These are phyloP conservation scores for Boletellus ananiceps DNA, from an alignment of 768 basidiomycete species.

Conservation along the genomic window DNA sequence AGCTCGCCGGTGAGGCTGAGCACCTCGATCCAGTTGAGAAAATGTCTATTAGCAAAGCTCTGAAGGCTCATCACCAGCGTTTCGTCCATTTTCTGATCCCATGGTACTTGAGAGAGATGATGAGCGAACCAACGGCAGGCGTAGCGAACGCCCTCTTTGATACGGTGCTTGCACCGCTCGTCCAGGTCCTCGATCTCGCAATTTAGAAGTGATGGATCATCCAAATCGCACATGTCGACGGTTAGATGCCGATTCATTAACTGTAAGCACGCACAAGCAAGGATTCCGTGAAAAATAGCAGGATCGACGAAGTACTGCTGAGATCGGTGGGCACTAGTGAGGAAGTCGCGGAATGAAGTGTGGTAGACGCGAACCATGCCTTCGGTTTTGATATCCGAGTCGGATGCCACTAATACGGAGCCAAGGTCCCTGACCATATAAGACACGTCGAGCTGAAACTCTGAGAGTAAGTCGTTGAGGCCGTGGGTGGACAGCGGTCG, in stretches of 20 bases:
- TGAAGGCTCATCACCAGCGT: constrained; percentile 9
- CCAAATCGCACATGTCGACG: constrained; percentile 12
- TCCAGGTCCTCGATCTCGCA: constrained; percentile 12
- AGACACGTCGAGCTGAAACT: constrained; percentile 2
- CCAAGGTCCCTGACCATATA: constrained; percentile 11
- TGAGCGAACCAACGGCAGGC: constrained; percentile 20
- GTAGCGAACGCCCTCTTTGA: constrained; percentile 15
- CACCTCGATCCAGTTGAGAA: constrained; percentile 19
- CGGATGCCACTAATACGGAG: constrained; percentile 14
- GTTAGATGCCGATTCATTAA: constrained; percentile 14
- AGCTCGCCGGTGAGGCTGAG: constrained; percentile 17
- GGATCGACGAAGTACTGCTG: constrained; percentile 12
- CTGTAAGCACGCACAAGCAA: constrained; percentile 14
- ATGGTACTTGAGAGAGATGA: constrained; percentile 12
- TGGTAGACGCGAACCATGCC: constrained; percentile 17
- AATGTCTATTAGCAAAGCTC: constrained; percentile 3
- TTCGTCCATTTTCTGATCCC: constrained; percentile 1
- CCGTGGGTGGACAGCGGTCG: constrained; percentile 12
- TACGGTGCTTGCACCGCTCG: constrained; percentile 8
- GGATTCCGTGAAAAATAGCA: constrained; percentile 6
- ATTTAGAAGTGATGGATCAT: constrained; percentile 11
- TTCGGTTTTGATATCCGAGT: constrained; percentile 1
- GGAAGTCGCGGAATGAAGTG: constrained; percentile 21
- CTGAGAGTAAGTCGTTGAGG: constrained; percentile 11
- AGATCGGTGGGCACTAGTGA: constrained; percentile 13